Conservation (phyloP, 441 rosid genomes). For the Macaranga tanarius region DNA sequence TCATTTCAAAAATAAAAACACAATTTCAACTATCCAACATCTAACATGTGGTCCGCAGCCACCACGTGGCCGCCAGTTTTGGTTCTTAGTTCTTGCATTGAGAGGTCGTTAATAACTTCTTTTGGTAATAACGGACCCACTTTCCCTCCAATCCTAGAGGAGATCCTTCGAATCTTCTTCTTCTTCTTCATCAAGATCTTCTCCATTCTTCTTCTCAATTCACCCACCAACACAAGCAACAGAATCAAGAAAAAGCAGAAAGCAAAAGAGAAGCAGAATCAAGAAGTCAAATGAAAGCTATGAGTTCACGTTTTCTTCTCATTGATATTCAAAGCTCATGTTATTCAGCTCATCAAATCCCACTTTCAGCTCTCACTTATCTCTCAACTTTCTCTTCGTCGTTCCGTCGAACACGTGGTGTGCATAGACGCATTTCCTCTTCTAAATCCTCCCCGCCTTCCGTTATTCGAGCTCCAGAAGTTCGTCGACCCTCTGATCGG, state of each 20-base stretch:
- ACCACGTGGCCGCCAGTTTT: conserved; percentile 28
- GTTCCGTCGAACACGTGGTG: conserved; percentile 57
- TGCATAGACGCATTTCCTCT: conserved; percentile 42
- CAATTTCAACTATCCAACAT: background rate
- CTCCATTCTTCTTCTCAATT: background rate
- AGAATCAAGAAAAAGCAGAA: background rate
- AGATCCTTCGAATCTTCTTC: conserved; percentile 77
- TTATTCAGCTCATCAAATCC: conserved; percentile 50
- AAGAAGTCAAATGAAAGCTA: conserved; percentile 40
- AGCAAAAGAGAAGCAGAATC: background rate
- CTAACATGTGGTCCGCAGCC: conserved; percentile 33
- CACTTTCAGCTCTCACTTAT: conserved; percentile 43
- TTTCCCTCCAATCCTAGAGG: conserved; percentile 43
- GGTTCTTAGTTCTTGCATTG: conserved; percentile 19
- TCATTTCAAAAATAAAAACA: no score
- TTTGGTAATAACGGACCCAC: conserved; percentile 32
- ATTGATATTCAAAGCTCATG: conserved; percentile 74
- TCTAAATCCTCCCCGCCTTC: conserved; percentile 41
- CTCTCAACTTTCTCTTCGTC: conserved; percentile 52
- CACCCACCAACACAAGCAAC: background rate
- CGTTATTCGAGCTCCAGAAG: conserved; percentile 39
- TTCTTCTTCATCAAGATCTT: conserved; percentile 17
- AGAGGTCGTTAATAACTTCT: conserved; percentile 30
- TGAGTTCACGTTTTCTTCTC: conserved; percentile 57
- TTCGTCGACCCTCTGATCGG: conserved; percentile 58